Evolutionary conservation across 495 filamentous ascomycete genomes (phyloP).

Genomic region (Penicillium fimorum): DNA sequence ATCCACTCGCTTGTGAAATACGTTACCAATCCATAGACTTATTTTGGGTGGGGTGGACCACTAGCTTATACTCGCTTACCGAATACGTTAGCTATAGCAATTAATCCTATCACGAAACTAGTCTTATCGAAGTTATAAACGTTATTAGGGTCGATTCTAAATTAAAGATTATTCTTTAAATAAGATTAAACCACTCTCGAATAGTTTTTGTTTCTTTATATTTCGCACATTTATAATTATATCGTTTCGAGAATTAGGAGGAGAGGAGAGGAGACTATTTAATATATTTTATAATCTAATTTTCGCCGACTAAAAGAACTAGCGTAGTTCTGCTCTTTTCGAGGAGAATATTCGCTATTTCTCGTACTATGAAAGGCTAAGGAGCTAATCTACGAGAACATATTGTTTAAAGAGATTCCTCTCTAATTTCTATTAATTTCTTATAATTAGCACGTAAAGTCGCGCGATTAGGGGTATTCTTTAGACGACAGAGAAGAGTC

Average conservation of each 20-base stretch:
- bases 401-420: conserved; percentile 29
- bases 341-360: conserved; percentile 38
- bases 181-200: not conserved
- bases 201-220: not conserved
- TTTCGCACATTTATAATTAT: conserved; percentile 1
- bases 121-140: conserved; percentile 11
- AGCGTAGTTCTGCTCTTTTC: conserved; percentile 9
- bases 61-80: too few species aligned
- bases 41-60: too few species aligned
- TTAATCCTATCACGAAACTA: conserved; percentile 8
- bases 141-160: not conserved
- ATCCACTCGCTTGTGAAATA: too few species aligned
- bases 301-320: not conserved
- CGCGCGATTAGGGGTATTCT: too few species aligned
- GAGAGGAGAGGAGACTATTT: not conserved
- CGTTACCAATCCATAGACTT: too few species aligned
- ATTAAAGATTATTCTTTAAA: not conserved
- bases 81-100: too few species aligned
- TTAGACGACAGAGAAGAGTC: too few species aligned
- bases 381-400: not conserved
- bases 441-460: too few species aligned
- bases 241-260: not conserved
- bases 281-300: not conserved
- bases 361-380: conserved; percentile 21
- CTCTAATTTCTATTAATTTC: conserved; percentile 27